These are phyloP conservation scores for Torrubiellomyces zombiae DNA, from an alignment of 2,329 filamentous ascomycete genomes.

Conservation along the genomic window DNA sequence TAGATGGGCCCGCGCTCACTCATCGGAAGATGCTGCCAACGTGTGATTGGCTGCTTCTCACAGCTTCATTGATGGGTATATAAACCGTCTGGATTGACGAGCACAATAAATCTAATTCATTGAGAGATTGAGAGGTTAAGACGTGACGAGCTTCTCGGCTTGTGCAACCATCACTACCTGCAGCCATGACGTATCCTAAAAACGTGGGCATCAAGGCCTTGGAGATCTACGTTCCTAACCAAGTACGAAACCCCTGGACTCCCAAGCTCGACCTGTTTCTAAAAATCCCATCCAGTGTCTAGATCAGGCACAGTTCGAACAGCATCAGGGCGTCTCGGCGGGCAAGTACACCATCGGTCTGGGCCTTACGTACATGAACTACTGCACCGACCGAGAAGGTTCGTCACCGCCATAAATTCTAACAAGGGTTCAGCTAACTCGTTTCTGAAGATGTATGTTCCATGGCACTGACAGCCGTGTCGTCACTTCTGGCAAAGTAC, in stretches of 20 bases:
- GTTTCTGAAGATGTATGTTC: constrained; percentile 1
- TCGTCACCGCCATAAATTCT: no score
- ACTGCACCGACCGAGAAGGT: constrained; percentile 1
- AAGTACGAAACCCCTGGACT: no score
- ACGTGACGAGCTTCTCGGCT: no score
- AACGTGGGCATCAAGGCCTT: constrained; percentile 1
- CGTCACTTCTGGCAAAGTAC: constrained; percentile 1
- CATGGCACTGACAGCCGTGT: background rate
- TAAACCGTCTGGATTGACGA: no score
- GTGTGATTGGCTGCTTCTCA: no score
- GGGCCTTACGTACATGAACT: background rate
- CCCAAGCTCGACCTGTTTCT: no score
- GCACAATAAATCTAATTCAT: no score
- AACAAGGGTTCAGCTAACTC: constrained; percentile 1
- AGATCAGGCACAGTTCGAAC: background rate
- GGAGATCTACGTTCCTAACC: background rate
- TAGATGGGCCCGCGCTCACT: no score
- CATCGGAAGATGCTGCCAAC: no score
- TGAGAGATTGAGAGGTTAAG: no score
- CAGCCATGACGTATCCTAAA: background rate
- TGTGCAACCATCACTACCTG: no score
- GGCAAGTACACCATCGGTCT: background rate
- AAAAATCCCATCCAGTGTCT: background rate
- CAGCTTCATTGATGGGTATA: no score
- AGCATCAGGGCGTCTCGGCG: background rate